Conservation (phyloP, 225 moss, liverwort and hornwort species). For the Sphagnum contortum region DNA sequence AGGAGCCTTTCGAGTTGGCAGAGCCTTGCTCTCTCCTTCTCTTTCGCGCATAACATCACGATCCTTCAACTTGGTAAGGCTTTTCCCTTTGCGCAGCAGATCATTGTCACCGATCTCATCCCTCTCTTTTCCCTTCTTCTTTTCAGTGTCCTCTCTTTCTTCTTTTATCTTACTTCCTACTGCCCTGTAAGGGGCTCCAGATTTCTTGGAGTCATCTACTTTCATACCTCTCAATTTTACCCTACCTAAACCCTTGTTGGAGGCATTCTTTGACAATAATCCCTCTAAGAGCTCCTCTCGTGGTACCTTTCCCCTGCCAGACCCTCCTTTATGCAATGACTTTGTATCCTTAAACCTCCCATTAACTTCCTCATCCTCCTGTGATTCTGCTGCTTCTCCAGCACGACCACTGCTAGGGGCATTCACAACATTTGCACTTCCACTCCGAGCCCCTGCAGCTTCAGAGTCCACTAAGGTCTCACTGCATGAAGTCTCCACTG, state of each 20-base stretch:
- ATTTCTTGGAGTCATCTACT: constrained; percentile 12
- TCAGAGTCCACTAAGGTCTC: constrained; percentile 11
- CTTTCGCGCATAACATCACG: constrained; percentile 11
- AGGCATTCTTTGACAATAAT: constrained; percentile 16
- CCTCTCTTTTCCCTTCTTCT: constrained; percentile 12
- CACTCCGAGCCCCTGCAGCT: constrained; percentile 18
- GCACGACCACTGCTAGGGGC: constrained; percentile 22
- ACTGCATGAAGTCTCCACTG: constrained; percentile 16
- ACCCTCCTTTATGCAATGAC: constrained; percentile 17
- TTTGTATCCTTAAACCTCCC: constrained; percentile 20
- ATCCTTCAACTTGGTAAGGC: constrained; percentile 26
- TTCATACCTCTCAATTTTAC: constrained; percentile 20
- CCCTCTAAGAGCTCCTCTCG: constrained; percentile 28
- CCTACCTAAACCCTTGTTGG: constrained; percentile 13
- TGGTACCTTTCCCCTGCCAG: constrained; percentile 13
- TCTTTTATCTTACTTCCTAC: constrained; percentile 10
- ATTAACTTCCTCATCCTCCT: constrained; percentile 19
- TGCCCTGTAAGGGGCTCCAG: constrained; percentile 5
- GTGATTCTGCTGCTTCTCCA: constrained; percentile 15
- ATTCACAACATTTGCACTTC: constrained; percentile 16
- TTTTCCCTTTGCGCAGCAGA: constrained; percentile 27
- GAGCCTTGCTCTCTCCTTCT: constrained; percentile 7
- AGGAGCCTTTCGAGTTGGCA: constrained; percentile 11
- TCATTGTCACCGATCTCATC: constrained; percentile 18
- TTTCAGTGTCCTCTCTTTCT: constrained; percentile 14